Evolutionary conservation across 148 eudicot genomes (phyloP).

Genomic region (Rhododendron kiyosumense): DNA sequence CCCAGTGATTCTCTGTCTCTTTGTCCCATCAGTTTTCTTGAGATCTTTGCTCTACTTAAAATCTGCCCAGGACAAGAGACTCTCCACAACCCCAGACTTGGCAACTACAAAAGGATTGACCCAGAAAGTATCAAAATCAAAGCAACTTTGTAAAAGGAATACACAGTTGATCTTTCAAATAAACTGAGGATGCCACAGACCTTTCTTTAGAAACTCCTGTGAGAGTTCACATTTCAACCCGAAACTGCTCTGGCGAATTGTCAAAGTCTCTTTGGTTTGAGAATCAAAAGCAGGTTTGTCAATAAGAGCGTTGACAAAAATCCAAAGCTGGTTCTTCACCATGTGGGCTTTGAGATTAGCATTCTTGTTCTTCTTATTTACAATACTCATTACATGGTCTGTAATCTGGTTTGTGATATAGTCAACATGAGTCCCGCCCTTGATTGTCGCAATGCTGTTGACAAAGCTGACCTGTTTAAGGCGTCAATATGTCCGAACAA

Average conservation of each 20-base stretch:
- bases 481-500: not conserved
- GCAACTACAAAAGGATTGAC: conserved; percentile 26
- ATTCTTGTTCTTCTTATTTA: conserved; percentile 43
- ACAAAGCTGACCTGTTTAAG: conserved; percentile 85
- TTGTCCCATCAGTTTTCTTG: conserved; percentile 85
- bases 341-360: conserved; percentile 62
- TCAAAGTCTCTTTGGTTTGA: conserved; percentile 92
- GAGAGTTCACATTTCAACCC: conserved; percentile 72
- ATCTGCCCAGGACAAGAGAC: conserved; percentile 70
- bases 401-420: conserved; percentile 68
- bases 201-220: conserved; percentile 66
- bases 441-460: conserved; percentile 73
- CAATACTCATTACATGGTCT: conserved; percentile 39
- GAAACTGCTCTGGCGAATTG: conserved; percentile 70
- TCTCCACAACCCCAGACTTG: conserved; percentile 64
- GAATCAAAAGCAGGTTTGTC: conserved; percentile 98
- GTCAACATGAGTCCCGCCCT: conserved; percentile 98
- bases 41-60: conserved; percentile 66
- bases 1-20: conserved; percentile 43
- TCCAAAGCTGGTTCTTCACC: conserved; percentile 84
- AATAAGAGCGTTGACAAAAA: conserved; percentile 89
- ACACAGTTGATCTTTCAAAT: not conserved
- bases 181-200: conserved; percentile 25
- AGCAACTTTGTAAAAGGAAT: not conserved
- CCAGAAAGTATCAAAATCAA: not conserved